Percentiles rank a stretch among this genome's conserved stretches.
phyloP scores from a whole-genome alignment of 2,329 filamentous ascomycete species.

The Taxawa tesnikishii region DNA sequence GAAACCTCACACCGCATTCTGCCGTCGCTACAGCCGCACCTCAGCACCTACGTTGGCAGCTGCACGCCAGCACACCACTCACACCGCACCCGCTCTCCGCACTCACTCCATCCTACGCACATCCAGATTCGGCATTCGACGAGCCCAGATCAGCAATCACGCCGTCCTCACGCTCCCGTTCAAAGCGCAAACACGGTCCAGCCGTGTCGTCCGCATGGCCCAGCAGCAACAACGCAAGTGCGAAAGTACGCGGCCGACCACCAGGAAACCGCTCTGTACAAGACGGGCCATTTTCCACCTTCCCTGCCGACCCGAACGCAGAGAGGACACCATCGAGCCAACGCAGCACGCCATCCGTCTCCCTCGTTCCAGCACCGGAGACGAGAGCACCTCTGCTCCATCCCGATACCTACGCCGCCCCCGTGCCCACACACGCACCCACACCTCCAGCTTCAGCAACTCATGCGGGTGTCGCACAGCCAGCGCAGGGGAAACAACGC shows the following conservation, averaged over 20 bases:
- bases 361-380: constrained; percentile 2
- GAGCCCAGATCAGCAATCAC: constrained; percentile 67
- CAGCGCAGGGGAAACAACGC: constrained; percentile 4
- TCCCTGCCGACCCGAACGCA: constrained; percentile 45
- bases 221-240: constrained; percentile 47
- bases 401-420: constrained; percentile 16
- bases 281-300: constrained; percentile 58
- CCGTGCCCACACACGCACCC: too few relatives aligned
- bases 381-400: constrained; percentile 19
- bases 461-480: constrained; percentile 1
- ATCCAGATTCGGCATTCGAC: constrained; percentile 34
- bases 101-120: constrained; percentile 46
- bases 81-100: constrained; percentile 66
- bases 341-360: constrained; percentile 2
- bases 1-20: constrained; percentile 26
- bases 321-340: constrained; percentile 2
- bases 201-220: constrained; percentile 89
- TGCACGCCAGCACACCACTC: constrained; percentile 12
- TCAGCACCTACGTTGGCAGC: constrained; percentile 23
- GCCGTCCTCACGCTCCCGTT: constrained; percentile 37
- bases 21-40: constrained; percentile 27
- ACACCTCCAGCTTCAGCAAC: constrained; percentile 2
- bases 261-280: constrained; percentile 57
- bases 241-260: constrained; percentile 68
- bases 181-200: constrained; percentile 60